Percentiles rank a stretch among this genome's conserved stretches.
Evolutionary conservation across 371 early-diverging fungal genomes (phyloP).

Genomic region (Actinomortierella wolfii): DNA sequence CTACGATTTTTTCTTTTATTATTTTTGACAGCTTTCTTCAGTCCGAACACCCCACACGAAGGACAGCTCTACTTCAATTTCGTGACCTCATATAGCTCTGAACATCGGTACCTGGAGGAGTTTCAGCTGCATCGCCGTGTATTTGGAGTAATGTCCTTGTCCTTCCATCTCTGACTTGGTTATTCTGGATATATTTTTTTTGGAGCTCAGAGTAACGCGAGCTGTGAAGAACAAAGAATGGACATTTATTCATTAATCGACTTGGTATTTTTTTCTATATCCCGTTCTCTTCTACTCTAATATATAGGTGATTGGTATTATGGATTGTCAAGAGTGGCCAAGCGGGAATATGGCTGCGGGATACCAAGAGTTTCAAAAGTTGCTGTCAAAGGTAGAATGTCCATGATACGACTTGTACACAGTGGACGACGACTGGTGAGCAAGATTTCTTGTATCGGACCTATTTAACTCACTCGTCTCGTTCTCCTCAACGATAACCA

Average conservation of each 20-base stretch:
- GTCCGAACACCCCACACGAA: constrained; percentile 68
- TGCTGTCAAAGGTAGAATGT: constrained; percentile 62
- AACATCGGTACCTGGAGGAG: constrained; percentile 76
- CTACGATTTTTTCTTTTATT: background rate
- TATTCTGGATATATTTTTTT: background rate
- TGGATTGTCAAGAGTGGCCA: constrained; percentile 80
- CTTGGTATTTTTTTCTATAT: background rate
- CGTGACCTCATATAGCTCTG: constrained; percentile 66
- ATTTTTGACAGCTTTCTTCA: constrained; percentile 51
- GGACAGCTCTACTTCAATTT: constrained; percentile 83
- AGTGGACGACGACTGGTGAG: background rate
- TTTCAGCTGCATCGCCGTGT: constrained; percentile 78
- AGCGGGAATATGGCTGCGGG: constrained; percentile 67
- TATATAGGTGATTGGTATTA: constrained; percentile 77
- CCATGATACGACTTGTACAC: too few relatives aligned
- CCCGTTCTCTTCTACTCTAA: background rate
- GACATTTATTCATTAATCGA: constrained; percentile 2
- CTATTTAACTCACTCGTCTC: background rate
- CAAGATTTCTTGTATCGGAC: background rate
- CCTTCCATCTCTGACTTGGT: background rate
- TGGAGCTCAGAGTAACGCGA: background rate
- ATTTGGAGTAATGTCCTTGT: constrained; percentile 63
- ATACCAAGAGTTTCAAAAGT: constrained; percentile 63
- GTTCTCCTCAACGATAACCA: background rate
- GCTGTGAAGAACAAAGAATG: background rate